Evolutionary conservation across 306 rosid species (phyloP).

Genomic region (Cotoneaster glaucophyllus): DNA sequence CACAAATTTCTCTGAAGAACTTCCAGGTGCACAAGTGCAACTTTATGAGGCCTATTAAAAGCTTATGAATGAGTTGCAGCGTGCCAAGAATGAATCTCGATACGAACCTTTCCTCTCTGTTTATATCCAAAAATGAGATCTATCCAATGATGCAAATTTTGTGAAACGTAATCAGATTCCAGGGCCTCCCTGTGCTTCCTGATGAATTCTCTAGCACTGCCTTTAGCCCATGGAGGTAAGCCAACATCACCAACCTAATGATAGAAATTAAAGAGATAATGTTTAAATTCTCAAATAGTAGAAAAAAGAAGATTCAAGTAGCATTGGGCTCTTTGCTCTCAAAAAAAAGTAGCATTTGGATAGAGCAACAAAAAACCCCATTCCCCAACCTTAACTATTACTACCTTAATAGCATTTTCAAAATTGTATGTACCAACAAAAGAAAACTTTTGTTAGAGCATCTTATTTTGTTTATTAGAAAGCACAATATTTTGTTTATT

Average conservation of each 20-base stretch:
- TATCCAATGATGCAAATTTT: constrained; percentile 97
- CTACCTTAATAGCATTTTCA: neutral
- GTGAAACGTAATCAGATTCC: constrained; percentile 88
- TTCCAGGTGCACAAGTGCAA: neutral
- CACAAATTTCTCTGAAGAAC: neutral
- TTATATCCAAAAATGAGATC: constrained; percentile 96
- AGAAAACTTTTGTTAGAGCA: neutral
- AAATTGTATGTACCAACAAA: neutral
- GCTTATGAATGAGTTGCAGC: neutral
- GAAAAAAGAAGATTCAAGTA: neutral
- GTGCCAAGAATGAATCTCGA: neutral
- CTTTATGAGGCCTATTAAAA: neutral
- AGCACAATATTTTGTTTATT: neutral
- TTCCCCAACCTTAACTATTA: neutral
- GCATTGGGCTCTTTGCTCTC: neutral
- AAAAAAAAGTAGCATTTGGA: neutral
- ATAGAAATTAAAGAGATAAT: constrained; percentile 1
- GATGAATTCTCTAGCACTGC: constrained; percentile 91
- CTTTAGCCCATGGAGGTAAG: constrained; percentile 96
- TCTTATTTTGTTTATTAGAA: neutral
- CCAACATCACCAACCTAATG: constrained; percentile 85
- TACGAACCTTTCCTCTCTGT: constrained; percentile 99
- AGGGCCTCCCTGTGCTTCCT: constrained; percentile 96
- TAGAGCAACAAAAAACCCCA: neutral
- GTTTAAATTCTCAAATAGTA: constrained; percentile 2